Evolutionary conservation across 768 basidiomycete genomes (phyloP).

Genomic region (Lentinula guzmanii): DNA sequence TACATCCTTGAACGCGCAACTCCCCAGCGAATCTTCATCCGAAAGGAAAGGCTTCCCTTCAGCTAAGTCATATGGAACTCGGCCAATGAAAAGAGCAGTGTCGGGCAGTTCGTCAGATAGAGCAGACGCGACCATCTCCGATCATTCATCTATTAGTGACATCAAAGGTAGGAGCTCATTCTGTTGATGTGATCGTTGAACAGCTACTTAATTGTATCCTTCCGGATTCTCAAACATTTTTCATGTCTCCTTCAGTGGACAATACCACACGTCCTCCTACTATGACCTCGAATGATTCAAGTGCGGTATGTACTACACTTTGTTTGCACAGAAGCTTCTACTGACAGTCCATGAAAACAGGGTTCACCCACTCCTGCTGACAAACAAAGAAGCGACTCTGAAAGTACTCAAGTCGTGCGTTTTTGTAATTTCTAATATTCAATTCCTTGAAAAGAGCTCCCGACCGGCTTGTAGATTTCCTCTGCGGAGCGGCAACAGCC

Average conservation of each 20-base stretch:
- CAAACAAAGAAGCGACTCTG: background rate
- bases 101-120: constrained; percentile 1
- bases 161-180: background rate
- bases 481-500: background rate
- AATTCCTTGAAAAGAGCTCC: background rate
- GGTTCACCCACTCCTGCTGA: constrained; percentile 1
- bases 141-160: background rate
- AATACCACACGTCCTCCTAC: background rate
- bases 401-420: background rate
- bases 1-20: background rate
- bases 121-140: background rate
- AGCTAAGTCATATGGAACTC: background rate
- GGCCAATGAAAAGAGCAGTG: background rate
- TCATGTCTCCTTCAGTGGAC: background rate
- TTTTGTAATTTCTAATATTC: background rate
- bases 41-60: background rate
- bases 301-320: background rate
- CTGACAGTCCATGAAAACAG: background rate
- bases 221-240: background rate
- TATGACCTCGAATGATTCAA: background rate
- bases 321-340: background rate
- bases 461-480: background rate
- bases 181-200: background rate
- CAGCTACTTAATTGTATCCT: background rate
- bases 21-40: background rate